Conservation (phyloP, 306 rosid genomes). For the Pueraria montana region DNA sequence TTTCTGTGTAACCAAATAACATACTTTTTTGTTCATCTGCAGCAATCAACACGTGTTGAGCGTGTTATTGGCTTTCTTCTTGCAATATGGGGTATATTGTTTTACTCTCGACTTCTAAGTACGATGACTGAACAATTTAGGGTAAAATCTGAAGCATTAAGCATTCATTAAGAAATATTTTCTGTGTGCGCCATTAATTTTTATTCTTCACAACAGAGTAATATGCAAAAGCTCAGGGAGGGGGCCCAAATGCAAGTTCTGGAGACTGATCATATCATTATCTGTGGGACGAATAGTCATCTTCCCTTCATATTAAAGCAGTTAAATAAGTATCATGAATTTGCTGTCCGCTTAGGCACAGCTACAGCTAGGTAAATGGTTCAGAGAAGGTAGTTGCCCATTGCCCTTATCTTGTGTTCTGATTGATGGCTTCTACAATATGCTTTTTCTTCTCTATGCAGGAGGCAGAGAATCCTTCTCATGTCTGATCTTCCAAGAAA, state of each 20-base stretch:
- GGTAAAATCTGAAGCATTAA: conserved; percentile 63
- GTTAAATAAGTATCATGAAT: conserved; percentile 85
- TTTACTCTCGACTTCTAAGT: conserved; percentile 90
- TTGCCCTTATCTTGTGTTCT: conserved; percentile 48
- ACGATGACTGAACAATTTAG: conserved; percentile 98
- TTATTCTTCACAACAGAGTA: conserved; percentile 67
- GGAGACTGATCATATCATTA: conserved; percentile 94
- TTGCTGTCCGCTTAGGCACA: conserved; percentile 91
- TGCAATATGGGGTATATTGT: conserved; percentile 97
- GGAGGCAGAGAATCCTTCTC: conserved; percentile 96
- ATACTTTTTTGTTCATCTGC: conserved; percentile 48
- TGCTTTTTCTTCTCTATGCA: conserved; percentile 50
- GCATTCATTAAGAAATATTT: conserved; percentile 32
- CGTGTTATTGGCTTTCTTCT: conserved; percentile 93
- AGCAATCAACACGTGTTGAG: conserved; percentile 91
- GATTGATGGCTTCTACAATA: conserved; percentile 51
- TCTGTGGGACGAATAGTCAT: conserved; percentile 93
- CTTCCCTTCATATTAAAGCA: conserved; percentile 89
- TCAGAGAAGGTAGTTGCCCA: conserved; percentile 42
- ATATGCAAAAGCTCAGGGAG: conserved; percentile 93
- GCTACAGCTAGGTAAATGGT: conserved; percentile 89
- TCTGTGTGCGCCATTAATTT: conserved; percentile 46
- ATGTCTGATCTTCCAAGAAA: conserved; percentile 98
- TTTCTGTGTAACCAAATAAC: conserved; percentile 31
- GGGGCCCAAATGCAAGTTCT: conserved; percentile 96